Evolutionary conservation across 192 early-diverging fungal species (phyloP), one percentile per base, ranked within the genome.

Genomic region (Podila horticola): DNA sequence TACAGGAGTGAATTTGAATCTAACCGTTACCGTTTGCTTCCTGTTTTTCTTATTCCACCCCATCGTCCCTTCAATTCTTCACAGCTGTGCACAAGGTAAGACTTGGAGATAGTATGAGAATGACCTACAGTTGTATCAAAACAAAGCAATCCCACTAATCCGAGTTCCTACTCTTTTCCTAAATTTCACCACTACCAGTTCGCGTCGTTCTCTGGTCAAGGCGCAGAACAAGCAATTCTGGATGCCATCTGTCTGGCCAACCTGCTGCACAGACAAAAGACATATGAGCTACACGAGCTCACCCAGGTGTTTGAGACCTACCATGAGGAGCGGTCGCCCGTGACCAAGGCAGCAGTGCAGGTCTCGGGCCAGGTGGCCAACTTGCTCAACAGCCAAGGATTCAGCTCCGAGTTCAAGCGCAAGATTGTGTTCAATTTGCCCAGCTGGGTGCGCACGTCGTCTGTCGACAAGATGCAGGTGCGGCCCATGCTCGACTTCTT

Each of bases 71-170:
- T 17, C 41, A 36, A 36, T 10, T 10, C 34, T 10, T 36, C 22
- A 45, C 52, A 68, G 66, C 66, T 11, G 52, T 50, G 31, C 66
- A 68, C 66, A 68, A 68, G 55, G 66, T 68, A 68, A 58, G 34
- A 36, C 34, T 7, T 10, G 8, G 34, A 7, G 11, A 34, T 4
- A 66, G 33, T 30, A 45, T 20, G 9, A 22, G 41, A 19, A 30
- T n/a, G 19, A 2, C 5, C 1, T 0, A 62, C 17, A 12, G 11
- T 12, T 24, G 7, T 8, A 63, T 24, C 38, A 20, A 36, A 22
- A 36, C 34, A 10, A 36, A 36, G 8, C 34, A 36, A 11, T 45
- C 41, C n/a, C 22, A 8, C 38, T 22, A 22, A 36, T 26, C 1
- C 9, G n/a, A n/a, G n/a, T 15, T 15, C 10, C 2, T 15, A 24